These are phyloP conservation scores for Citrullus mucosospermus DNA, from an alignment of 306 rosid species.

Conservation along the genomic window DNA sequence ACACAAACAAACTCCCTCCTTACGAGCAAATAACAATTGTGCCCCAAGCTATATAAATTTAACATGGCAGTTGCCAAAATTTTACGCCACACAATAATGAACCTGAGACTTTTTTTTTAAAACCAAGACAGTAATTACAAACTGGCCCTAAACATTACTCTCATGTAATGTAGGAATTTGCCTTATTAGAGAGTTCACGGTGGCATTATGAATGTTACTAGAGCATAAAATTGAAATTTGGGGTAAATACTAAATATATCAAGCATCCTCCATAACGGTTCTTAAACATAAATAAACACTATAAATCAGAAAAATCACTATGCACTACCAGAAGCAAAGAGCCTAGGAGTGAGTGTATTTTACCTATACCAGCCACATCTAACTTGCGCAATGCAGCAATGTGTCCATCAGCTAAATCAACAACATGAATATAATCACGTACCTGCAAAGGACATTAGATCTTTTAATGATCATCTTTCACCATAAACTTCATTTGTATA, in stretches of 20 bases:
- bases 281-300: neutral
- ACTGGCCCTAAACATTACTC: neutral
- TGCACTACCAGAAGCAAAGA: neutral
- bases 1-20: neutral
- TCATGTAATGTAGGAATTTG: neutral
- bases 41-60: neutral
- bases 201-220: neutral
- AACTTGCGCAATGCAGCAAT: conserved; percentile 81
- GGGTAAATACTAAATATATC: neutral
- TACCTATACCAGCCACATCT: conserved; percentile 57
- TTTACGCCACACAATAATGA: neutral
- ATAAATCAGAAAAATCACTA: neutral
- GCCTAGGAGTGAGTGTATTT: neutral
- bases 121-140: neutral
- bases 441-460: conserved; percentile 42
- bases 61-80: neutral
- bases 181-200: neutral
- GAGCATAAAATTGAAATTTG: neutral
- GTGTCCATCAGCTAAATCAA: conserved; percentile 95
- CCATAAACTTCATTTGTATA: neutral
- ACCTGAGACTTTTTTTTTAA: neutral
- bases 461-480: conserved; percentile 2
- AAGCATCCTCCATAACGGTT: neutral
- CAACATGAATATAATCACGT: conserved; percentile 90
- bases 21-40: neutral